Evolutionary conservation across 192 early-diverging fungal genomes (phyloP), one percentile per base, ranked within the genome.

Genomic region (Borealophlyctis nickersoniae): DNA sequence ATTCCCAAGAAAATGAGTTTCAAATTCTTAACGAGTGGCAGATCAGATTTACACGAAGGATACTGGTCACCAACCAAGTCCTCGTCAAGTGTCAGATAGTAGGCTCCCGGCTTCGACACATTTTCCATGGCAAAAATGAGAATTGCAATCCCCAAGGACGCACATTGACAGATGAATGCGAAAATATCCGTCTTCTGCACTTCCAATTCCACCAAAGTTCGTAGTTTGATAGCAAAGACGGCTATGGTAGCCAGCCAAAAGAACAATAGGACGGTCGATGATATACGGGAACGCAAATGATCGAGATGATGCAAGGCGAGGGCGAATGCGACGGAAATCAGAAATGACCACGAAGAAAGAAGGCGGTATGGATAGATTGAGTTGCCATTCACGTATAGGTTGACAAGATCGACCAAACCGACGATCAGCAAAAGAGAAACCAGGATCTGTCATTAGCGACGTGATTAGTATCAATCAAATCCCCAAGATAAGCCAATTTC

Each of bases 221-320:
- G 28, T 16, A 67, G 49, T 22, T 68, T 61, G 23, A 73, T 49
- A 16, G 39, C 27, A 23, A 39, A 39, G 28, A 32, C 48, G 30
- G 72, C 27, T 28, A 73, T 24, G 9, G 32, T 59, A 4, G 72
- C 58, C 32, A 87, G 62, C 81, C 81, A 85, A 55, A 76, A 83
- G 39, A 89, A 64, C 9, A 85, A 65, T 3, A 89, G 79, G n/a
- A 77, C 66, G 4, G 75, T 73, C 2, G 83, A 82, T 0, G 79
- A 65, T 2, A 71, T 53, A 48, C 69, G 60, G 7, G 63, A 74
- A 35, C 74, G 70, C 9, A 71, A 67, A 63, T 84, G 80, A 45
- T 87, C 81, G 16, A 72, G 36, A 36, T 77, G 60, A 14, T 79
- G 75, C 51, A 85, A 55, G 2, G 58, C 73, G 23, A 70, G 34